Base-by-base conservation (phyloP, 176 grass and related monocot genomes). In the Phoenix dactylifera region DNA sequence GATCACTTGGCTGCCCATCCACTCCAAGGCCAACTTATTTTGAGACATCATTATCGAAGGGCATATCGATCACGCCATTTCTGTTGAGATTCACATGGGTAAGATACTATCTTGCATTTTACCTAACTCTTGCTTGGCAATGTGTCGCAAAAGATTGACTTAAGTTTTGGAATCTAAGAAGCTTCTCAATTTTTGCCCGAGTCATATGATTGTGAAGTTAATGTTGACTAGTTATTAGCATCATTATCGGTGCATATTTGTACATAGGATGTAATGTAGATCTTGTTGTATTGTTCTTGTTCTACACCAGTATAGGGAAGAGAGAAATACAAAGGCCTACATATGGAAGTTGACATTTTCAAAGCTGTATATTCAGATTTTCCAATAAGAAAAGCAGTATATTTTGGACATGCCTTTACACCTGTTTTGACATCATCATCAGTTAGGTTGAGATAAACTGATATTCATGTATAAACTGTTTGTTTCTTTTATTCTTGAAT, bases 21-120 rank as follows among this genome's bases (percentile, higher is more conserved):
- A 97, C 69, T 20, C 76, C 93, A 4, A 98, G 72, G 76, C 87
- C 93, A 48, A 98, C 93, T 49, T 98, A 83, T 78, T 98, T 91
- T 26, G 85, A 98, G 76, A 64, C 76, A 55, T 68, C 57, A 69
- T 49, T 17, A 26, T 62, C 39, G 18, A 32, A 28, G 24, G 19
- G 48, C 66, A 59, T 74, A 52, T 74, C 77, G 54, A 25, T 71
- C 24, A 30, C 58, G 32, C 70, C 72, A n/a, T 69, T 74, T 68
- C 79, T 83, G 68, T 70, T 77, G 51, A 79, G 68, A 66, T 82
- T 80, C 25, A 64, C 79, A 71, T 86, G 85, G 90, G 68, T 77
- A 74, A 86, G 64, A 70, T 86, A 62, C 65, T 80, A 88, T 49
- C 25, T 85, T 60, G 72, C 68, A 18, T 19, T 82, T 35, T 80